phyloP scores from a whole-genome alignment of 306 rosid species.

The Herpetospermum pedunculosum region DNA sequence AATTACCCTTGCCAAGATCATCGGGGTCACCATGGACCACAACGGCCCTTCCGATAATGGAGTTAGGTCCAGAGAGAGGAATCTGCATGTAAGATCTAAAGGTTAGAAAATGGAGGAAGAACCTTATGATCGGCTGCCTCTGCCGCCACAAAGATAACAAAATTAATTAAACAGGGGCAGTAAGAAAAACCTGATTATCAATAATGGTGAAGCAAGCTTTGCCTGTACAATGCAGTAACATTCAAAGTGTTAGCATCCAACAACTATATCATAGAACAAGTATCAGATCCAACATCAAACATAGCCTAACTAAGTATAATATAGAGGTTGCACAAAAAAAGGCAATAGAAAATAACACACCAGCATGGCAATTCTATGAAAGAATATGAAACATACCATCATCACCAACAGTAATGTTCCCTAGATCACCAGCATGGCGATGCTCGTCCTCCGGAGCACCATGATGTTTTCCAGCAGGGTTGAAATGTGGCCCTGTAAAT shows the following conservation, averaged over 20 bases:
- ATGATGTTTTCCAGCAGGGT: constrained; percentile 65
- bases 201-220: constrained; percentile 38
- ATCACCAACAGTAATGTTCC: constrained; percentile 69
- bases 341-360: neutral
- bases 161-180: neutral
- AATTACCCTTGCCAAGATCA: constrained; percentile 90
- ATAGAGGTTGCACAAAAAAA: neutral
- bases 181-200: constrained; percentile 73
- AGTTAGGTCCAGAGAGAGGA: constrained; percentile 74
- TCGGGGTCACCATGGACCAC: constrained; percentile 92
- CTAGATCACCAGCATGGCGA: constrained; percentile 97
- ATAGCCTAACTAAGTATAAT: neutral
- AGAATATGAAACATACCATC: constrained; percentile 45
- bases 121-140: neutral
- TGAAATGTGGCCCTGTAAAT: constrained; percentile 67
- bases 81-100: constrained; percentile 36
- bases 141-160: neutral
- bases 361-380: neutral
- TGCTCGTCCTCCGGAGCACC: constrained; percentile 77
- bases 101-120: constrained; percentile 1
- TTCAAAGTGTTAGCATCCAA: constrained; percentile 3
- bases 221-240: constrained; percentile 52
- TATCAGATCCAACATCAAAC: neutral
- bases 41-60: constrained; percentile 88
- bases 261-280: neutral